phyloP scores from a whole-genome alignment of 805 yeast species.

The Monosporozyma servazzii region DNA sequence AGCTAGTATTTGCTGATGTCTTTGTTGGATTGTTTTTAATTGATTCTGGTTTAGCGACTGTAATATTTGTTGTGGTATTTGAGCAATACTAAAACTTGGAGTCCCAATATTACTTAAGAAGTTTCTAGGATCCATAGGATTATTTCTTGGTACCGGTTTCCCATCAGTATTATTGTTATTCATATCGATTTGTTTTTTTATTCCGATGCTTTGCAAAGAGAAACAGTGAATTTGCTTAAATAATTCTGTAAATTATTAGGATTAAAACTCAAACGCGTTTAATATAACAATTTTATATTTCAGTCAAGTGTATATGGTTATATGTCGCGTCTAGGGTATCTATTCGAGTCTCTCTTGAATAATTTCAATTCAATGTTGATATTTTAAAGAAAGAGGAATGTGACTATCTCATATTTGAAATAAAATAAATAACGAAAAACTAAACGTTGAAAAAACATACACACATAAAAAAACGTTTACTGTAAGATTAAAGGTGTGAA shows the following conservation, averaged over 20 bases:
- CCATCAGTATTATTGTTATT: not conserved
- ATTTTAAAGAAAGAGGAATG: not conserved
- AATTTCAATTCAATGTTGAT: not conserved
- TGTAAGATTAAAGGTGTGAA: not conserved
- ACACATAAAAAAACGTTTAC: not conserved
- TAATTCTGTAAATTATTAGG: not conserved
- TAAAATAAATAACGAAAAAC: not conserved
- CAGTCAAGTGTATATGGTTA: not conserved
- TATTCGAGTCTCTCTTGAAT: not conserved
- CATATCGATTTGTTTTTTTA: constrained; percentile 1
- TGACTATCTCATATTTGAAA: not conserved
- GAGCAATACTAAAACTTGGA: constrained; percentile 27
- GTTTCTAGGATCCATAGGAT: constrained; percentile 2
- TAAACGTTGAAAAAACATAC: not conserved
- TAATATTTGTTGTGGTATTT: constrained; percentile 27
- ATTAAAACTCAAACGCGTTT: not conserved
- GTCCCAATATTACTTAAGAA: constrained; percentile 28
- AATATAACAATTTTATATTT: not conserved
- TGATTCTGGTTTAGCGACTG: constrained; percentile 27
- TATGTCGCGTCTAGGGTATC: not conserved
- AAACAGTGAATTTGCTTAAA: not conserved
- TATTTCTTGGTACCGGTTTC: not conserved
- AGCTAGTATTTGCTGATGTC: constrained; percentile 27
- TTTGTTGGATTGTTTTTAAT: constrained; percentile 28
- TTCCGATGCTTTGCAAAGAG: not conserved